phyloP scores from a whole-genome alignment of 2,329 filamentous ascomycete genomes.

The Cercospora janseana region DNA sequence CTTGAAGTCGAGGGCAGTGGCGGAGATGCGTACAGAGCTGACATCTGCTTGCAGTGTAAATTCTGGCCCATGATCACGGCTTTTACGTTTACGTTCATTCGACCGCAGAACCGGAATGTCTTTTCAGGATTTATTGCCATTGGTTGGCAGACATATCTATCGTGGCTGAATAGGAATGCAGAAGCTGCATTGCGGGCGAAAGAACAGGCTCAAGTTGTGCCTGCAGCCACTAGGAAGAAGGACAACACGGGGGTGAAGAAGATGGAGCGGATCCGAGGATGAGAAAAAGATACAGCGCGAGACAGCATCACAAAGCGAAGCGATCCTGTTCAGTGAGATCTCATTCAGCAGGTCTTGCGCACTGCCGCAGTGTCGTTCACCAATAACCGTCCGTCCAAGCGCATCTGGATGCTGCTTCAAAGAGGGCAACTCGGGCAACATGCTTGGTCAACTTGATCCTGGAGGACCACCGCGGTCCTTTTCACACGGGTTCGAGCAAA shows the following conservation, averaged over 20 bases:
- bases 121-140: slow-evolving; percentile 76
- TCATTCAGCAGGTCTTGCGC: too few relatives aligned
- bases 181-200: slow-evolving; percentile 52
- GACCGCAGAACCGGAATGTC: slow-evolving; percentile 73
- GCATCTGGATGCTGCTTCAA: too few relatives aligned
- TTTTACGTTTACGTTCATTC: slow-evolving; percentile 81
- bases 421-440: too few relatives aligned
- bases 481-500: too few relatives aligned
- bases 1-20: background rate
- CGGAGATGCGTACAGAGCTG: background rate
- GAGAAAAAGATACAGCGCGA: background rate
- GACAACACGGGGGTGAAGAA: slow-evolving; percentile 13
- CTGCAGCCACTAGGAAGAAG: slow-evolving; percentile 10
- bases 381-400: too few relatives aligned
- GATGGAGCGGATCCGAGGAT: slow-evolving; percentile 14
- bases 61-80: slow-evolving; percentile 86
- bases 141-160: slow-evolving; percentile 90
- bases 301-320: too few relatives aligned
- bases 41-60: slow-evolving; percentile 54
- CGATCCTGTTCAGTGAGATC: too few relatives aligned
- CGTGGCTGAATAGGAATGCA: slow-evolving; percentile 71
- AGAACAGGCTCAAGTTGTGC: slow-evolving; percentile 29
- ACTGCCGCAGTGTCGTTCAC: too few relatives aligned
- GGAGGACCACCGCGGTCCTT: too few relatives aligned
- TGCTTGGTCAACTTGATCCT: too few relatives aligned